A percentile compares a stretch with the other conserved stretches of the same genome.
phyloP scores from a whole-genome alignment of 2,329 filamentous ascomycete genomes.

The Dactylellina cionopaga region DNA sequence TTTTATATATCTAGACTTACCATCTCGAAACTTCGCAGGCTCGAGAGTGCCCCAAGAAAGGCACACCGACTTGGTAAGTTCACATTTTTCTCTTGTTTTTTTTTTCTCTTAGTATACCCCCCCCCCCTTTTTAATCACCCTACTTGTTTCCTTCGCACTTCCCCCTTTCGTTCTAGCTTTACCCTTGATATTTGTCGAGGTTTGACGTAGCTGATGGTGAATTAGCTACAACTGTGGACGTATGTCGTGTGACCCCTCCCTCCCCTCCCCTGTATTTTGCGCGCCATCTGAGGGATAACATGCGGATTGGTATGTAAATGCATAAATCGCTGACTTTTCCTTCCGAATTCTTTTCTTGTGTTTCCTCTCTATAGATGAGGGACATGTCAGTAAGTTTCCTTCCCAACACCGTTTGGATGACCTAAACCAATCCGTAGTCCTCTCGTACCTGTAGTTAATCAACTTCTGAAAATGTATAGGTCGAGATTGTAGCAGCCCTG shows the following conservation, averaged over 20 bases:
- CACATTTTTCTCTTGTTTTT: constrained; percentile 4
- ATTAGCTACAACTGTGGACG: constrained; percentile 82
- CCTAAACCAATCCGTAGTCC: neutral
- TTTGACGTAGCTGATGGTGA: constrained; percentile 54
- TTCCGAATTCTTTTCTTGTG: constrained; percentile 56
- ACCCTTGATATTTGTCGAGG: constrained; percentile 48
- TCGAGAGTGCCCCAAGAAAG: constrained; percentile 86
- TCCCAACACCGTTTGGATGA: neutral
- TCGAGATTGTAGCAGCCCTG: constrained; percentile 88
- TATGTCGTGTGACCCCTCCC: constrained; percentile 63
- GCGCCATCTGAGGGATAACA: constrained; percentile 28
- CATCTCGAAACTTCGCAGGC: constrained; percentile 70
- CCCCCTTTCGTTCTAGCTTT: constrained; percentile 6
- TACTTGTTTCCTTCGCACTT: constrained; percentile 5
- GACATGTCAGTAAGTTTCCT: constrained; percentile 77
- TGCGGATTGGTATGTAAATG: constrained; percentile 29
- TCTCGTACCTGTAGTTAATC: constrained; percentile 2
- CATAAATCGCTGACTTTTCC: constrained; percentile 48
- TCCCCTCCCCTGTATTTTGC: constrained; percentile 50
- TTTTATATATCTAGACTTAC: constrained; percentile 72
- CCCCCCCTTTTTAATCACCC: neutral
- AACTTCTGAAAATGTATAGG: constrained; percentile 63
- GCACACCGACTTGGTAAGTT: constrained; percentile 80
- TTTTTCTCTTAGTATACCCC: constrained; percentile 18
- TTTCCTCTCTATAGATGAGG: constrained; percentile 65